Conservation (phyloP, 345 rosid species). For the Aethionema arabicum region DNA sequence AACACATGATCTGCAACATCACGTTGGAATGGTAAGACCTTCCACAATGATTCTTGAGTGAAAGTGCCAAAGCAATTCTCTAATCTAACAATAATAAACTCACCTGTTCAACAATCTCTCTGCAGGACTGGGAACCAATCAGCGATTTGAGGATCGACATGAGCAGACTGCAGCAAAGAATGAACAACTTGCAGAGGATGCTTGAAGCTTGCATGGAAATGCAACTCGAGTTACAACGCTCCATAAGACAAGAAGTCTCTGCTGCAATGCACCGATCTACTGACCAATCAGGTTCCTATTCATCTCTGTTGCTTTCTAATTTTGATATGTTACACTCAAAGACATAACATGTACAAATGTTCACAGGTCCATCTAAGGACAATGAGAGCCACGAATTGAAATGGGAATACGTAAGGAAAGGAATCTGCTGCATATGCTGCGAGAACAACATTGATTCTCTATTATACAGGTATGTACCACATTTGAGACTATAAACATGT, state of each 20-base stretch:
- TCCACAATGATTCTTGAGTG: slow-evolving; percentile 1
- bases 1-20: slow-evolving; percentile 62
- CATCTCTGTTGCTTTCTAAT: background rate
- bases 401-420: slow-evolving; percentile 82
- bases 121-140: slow-evolving; percentile 80
- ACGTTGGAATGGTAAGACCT: slow-evolving; percentile 64
- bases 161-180: slow-evolving; percentile 91
- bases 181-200: slow-evolving; percentile 90
- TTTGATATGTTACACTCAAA: background rate
- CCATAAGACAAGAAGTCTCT: slow-evolving; percentile 86
- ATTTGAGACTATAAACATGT: background rate
- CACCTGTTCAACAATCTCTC: slow-evolving; percentile 20
- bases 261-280: slow-evolving; percentile 73
- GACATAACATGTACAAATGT: slow-evolving; percentile 5
- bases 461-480: slow-evolving; percentile 63
- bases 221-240: slow-evolving; percentile 94
- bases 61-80: background rate
- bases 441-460: slow-evolving; percentile 70
- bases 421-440: slow-evolving; percentile 76
- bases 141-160: slow-evolving; percentile 87
- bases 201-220: slow-evolving; percentile 97
- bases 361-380: slow-evolving; percentile 48
- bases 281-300: slow-evolving; percentile 52
- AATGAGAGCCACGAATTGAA: slow-evolving; percentile 47
- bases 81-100: background rate